These are phyloP conservation scores for Lecanicillium sp. DNA, from an alignment of 2,329 filamentous ascomycete species.

Conservation along the genomic window DNA sequence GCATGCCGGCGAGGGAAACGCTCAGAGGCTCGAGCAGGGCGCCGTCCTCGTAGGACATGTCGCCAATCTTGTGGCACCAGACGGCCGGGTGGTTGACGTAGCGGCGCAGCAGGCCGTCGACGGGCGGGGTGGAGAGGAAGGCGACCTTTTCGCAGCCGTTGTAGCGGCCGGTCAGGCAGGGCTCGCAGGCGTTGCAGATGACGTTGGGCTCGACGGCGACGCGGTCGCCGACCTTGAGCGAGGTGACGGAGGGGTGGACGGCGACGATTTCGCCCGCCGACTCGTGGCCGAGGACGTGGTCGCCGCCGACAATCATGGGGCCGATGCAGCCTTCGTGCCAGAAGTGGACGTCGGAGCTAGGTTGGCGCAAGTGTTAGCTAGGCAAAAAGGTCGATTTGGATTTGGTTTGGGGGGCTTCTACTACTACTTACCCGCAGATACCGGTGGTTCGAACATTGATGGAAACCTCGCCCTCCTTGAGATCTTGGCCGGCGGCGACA, in stretches of 20 bases:
- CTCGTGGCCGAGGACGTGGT: slow-evolving; percentile 93
- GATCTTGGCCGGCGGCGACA: slow-evolving; percentile 55
- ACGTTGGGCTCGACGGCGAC: slow-evolving; percentile 93
- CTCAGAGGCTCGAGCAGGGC: slow-evolving; percentile 84
- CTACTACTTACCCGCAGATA: slow-evolving; percentile 84
- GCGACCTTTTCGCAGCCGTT: slow-evolving; percentile 83
- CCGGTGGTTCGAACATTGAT: slow-evolving; percentile 88
- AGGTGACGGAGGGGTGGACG: slow-evolving; percentile 69
- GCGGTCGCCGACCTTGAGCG: slow-evolving; percentile 76
- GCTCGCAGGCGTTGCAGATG: slow-evolving; percentile 84
- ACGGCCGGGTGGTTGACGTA: slow-evolving; percentile 92
- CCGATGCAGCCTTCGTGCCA: slow-evolving; percentile 95
- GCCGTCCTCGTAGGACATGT: slow-evolving; percentile 88
- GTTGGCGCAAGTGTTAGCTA: slow-evolving; percentile 10
- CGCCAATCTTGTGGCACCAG: slow-evolving; percentile 94
- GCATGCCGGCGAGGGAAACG: slow-evolving; percentile 81
- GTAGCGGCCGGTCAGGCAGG: slow-evolving; percentile 86
- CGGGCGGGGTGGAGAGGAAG: slow-evolving; percentile 86
- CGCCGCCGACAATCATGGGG: slow-evolving; percentile 83
- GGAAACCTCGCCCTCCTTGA: slow-evolving; percentile 79
- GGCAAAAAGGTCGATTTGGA: too few species aligned
- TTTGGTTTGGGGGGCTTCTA: too few species aligned
- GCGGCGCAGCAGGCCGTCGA: slow-evolving; percentile 76
- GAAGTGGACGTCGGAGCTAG: slow-evolving; percentile 88
- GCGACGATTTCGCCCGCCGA: slow-evolving; percentile 79